Evolutionary conservation across 805 yeast genomes (phyloP), one percentile per base, ranked within the genome.

Genomic region (Candida easanensis): DNA sequence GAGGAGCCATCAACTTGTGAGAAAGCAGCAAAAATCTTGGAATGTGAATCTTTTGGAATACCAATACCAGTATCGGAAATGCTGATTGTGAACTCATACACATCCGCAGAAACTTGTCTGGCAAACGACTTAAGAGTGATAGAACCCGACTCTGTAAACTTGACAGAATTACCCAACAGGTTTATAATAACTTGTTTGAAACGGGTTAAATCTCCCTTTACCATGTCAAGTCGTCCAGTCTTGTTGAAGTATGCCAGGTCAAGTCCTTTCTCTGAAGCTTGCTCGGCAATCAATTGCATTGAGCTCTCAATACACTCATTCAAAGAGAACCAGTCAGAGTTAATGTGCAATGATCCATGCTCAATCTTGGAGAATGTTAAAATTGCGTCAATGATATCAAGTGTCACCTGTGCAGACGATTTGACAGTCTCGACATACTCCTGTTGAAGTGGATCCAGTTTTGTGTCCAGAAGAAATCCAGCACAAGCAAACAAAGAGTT

Each of bases 401-500:
- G 73, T 48, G 88, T 71, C 1, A 91, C 84, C 58, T 86, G 84
- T n/a, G 95, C 93, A 49, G 87, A 73, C 52, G 86, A 87, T 64
- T 85, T 90, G 19, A 87, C 93, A 61, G 88, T 87, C 19, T 88
- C 80, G 53, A 87, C 71, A 89, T 86, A 87, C 65, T 87, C 95
- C 44, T 91, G 74, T 63, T 88, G 96, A 57, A 87, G 83, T 63
- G 85, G 95, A 16, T 93, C 87, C 51, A 87, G 71, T 54, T 86
- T 88, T 0, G 95, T 87, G 52, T 87, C 95, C 34, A 86, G 72
- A 2, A 93, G 81, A 52, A 87, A 70, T 60, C 86, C 95, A 6
- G 96, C 88, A 95, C 87, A 88, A 52, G 95, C 95, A 57, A 87
- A 87, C 36, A 87, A 83, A 64, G 95, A 95, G 63, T 87, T 87